Conservation (phyloP, 2,329 filamentous ascomycete species). For the Hawksworthiomyces lignivorus region DNA sequence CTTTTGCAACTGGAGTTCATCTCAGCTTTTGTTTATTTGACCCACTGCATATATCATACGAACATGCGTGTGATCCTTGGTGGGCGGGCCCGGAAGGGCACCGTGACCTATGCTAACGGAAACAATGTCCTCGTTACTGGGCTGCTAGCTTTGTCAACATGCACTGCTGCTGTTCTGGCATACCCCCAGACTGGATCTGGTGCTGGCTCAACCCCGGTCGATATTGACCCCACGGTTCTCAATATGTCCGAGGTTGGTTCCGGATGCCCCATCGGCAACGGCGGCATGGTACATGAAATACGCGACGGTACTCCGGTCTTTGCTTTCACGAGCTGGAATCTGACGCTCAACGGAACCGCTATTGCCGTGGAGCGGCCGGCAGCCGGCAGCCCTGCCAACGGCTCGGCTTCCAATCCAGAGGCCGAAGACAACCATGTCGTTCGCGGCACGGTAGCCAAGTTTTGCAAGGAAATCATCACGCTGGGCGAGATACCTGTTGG, state of each 20-base stretch:
- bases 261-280: conserved; percentile 18
- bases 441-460: conserved; percentile 15
- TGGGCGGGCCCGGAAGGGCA: no score
- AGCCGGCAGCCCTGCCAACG: not conserved
- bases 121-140: no score
- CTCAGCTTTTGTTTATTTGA: no score
- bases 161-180: no score
- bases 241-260: conserved; percentile 16
- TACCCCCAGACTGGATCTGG: no score
- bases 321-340: conserved; percentile 15
- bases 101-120: no score
- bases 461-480: conserved; percentile 17
- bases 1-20: no score
- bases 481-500: conserved; percentile 16
- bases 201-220: not conserved
- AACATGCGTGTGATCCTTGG: no score
- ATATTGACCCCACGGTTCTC: conserved; percentile 19
- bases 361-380: not conserved
- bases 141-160: no score
- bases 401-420: no score
- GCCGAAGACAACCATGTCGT: conserved; percentile 3
- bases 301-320: conserved; percentile 17
- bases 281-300: conserved; percentile 15
- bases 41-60: no score
- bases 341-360: conserved; percentile 9